Percentiles rank a stretch among this genome's conserved stretches.
These are phyloP conservation scores for Naganishia antarctica DNA, from an alignment of 768 basidiomycete genomes.

Conservation along the genomic window DNA sequence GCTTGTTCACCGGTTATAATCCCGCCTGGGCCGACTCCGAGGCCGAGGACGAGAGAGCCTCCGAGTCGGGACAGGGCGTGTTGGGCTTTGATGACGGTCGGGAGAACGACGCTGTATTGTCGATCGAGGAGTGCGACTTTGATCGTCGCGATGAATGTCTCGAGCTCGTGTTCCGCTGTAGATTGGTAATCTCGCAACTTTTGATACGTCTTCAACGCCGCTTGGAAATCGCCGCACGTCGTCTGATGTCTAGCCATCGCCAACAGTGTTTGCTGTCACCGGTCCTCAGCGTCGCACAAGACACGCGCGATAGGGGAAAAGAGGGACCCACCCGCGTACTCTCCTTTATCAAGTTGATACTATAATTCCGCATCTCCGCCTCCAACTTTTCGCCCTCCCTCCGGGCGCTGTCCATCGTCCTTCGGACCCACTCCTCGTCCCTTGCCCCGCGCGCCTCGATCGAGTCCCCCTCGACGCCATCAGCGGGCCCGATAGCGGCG, in stretches of 20 bases:
- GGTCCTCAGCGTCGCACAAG: not conserved
- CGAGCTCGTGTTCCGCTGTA: slow-evolving; percentile 27
- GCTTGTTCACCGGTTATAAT: slow-evolving; percentile 24
- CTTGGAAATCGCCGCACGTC: slow-evolving; percentile 15
- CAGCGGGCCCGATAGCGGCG: not conserved
- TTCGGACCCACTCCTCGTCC: slow-evolving; percentile 15
- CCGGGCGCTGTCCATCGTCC: not conserved
- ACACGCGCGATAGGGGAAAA: not conserved
- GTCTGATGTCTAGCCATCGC: slow-evolving; percentile 15
- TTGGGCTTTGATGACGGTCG: slow-evolving; percentile 26
- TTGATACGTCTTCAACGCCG: slow-evolving; percentile 19
- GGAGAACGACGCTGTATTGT: slow-evolving; percentile 20
- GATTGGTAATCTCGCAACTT: slow-evolving; percentile 26
- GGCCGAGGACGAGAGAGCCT: not conserved
- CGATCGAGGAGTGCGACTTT: slow-evolving; percentile 20
- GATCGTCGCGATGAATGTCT: slow-evolving; percentile 21
- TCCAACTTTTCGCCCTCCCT: slow-evolving; percentile 26
- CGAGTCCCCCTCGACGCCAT: not conserved
- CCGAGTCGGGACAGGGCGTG: slow-evolving; percentile 21
- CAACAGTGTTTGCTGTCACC: slow-evolving; percentile 8
- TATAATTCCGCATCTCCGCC: slow-evolving; percentile 27
- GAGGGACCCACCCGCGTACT: slow-evolving; percentile 22
- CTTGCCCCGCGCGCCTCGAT: slow-evolving; percentile 6
- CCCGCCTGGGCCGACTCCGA: not conserved
- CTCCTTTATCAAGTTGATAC: slow-evolving; percentile 29